Percentiles rank a stretch among this genome's conserved stretches.
phyloP scores from a whole-genome alignment of 495 filamentous ascomycete species.

The Talaromyces proteolyticus region DNA sequence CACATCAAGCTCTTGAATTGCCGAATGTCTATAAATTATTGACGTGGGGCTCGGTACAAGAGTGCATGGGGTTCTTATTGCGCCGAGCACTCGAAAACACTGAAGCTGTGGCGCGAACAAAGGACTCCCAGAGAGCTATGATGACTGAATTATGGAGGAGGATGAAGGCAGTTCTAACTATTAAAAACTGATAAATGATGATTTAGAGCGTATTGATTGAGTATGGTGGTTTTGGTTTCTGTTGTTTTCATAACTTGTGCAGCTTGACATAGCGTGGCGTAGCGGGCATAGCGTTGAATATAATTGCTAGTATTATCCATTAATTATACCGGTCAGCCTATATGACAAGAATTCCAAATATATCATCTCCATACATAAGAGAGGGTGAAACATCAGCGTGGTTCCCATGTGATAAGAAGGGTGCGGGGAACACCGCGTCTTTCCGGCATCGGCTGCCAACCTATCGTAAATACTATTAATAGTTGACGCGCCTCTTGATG shows the following conservation, averaged over 20 bases:
- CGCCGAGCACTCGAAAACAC: constrained; percentile 86
- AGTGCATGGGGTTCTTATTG: constrained; percentile 91
- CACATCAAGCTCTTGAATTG: constrained; percentile 24
- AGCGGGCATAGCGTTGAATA: neutral
- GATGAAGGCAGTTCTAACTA: constrained; percentile 12
- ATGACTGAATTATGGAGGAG: constrained; percentile 62
- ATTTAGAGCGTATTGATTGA: neutral
- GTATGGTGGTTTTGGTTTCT: neutral
- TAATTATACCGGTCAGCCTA: no score
- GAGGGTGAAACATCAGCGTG: no score
- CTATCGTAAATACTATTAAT: no score
- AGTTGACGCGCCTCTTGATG: no score
- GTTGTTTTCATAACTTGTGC: no score
- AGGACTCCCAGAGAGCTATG: constrained; percentile 70
- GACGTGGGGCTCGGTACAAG: constrained; percentile 84
- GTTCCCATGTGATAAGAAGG: no score
- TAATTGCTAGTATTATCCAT: no score
- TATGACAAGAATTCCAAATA: no score
- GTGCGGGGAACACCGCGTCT: no score
- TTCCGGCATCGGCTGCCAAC: no score
- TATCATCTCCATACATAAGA: no score
- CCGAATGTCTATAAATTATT: constrained; percentile 80
- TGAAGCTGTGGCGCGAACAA: constrained; percentile 76
- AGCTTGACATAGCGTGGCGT: neutral
- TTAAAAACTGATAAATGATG: neutral